These are phyloP conservation scores for Coemansia sp. DNA, from an alignment of 192 early-diverging fungal species.

Conservation along the genomic window DNA sequence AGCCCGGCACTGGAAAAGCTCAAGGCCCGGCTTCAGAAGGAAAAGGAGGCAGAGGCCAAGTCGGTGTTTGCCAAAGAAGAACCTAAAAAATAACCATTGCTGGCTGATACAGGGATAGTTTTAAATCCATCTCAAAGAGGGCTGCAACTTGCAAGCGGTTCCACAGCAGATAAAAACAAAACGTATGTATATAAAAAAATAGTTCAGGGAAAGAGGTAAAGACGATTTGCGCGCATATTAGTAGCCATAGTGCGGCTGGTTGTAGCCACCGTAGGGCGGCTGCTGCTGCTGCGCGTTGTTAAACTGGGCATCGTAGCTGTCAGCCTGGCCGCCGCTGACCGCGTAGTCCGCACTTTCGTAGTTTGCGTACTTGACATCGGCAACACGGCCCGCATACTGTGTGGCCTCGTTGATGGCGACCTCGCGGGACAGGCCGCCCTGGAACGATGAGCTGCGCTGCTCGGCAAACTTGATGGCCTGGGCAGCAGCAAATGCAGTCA, in stretches of 20 bases:
- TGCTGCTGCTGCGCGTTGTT: not conserved
- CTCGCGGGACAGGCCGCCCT: constrained; percentile 43
- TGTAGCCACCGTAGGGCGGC: not conserved
- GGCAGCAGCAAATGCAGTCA: constrained; percentile 47
- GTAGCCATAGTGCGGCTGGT: not conserved
- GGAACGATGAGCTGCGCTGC: constrained; percentile 44
- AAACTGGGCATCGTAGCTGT: constrained; percentile 13
- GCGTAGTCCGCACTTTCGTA: constrained; percentile 8
- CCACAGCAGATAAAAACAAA: too few species aligned
- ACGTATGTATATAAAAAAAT: too few species aligned
- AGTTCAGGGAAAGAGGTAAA: too few species aligned
- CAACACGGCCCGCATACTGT: constrained; percentile 11
- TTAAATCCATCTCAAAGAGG: too few species aligned
- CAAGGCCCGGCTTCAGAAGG: not conserved
- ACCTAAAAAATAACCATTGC: constrained; percentile 9
- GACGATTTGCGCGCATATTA: too few species aligned
- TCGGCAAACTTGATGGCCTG: constrained; percentile 50
- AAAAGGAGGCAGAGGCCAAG: constrained; percentile 1
- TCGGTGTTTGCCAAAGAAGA: constrained; percentile 9
- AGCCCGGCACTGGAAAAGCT: constrained; percentile 1
- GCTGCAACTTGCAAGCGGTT: too few species aligned
- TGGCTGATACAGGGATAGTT: too few species aligned
- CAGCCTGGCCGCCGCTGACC: constrained; percentile 27
- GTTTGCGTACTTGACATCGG: constrained; percentile 21
- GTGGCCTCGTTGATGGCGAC: constrained; percentile 33